Base-by-base conservation (phyloP, 2,329 filamentous ascomycete genomes). In the Hirsutella minnesotensis region DNA sequence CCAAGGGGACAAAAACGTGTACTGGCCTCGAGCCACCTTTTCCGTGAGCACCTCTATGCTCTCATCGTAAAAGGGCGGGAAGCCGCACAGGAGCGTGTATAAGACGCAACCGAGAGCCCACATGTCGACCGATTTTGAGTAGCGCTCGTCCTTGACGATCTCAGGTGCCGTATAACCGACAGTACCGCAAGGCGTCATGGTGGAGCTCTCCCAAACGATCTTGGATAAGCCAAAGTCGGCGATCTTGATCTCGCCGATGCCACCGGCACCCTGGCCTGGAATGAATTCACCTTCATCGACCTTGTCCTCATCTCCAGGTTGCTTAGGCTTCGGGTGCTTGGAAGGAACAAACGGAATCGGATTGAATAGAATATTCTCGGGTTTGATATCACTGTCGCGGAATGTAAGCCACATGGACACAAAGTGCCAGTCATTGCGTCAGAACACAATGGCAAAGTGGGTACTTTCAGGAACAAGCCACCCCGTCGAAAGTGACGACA, bases 81-180 rank as follows among this genome's bases (percentile, higher is more conserved):
- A 98, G 13, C 92, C 92, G 55, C 92, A 98, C 15, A 98, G 82
- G 1, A 98, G 70, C 1, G 92, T 98, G 68, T 98, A 98, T 5
- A 98, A 72, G 10, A 98, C 92, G 60, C 92, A 98, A 13, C 92
- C 92, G 27, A 98, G 66, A 3, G 92, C 92, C 92, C 92, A 98
- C 92, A 98, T 98, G 58, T 98, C 92, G 38, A 98, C 92, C 41
- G 87, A 94, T 71, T 96, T 98, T 31, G 90, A 96, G 64, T 98
- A 98, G 19, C 89, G 80, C 66, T 98, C 92, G 64, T 98, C 92
- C 66, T 96, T 96, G 60, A 98, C 92, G 49, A 98, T 98, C 60
- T 98, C 92, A 8, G 92, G 92, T 3, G 92, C 92, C 4, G 92
- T 96, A 66, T 98, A 98, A 36, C 92, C 92, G 44, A 96, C 92